Evolutionary conservation across 2,329 filamentous ascomycete species (phyloP), one percentile per base, ranked within the genome.

Genomic region (Colletotrichum magnum): DNA sequence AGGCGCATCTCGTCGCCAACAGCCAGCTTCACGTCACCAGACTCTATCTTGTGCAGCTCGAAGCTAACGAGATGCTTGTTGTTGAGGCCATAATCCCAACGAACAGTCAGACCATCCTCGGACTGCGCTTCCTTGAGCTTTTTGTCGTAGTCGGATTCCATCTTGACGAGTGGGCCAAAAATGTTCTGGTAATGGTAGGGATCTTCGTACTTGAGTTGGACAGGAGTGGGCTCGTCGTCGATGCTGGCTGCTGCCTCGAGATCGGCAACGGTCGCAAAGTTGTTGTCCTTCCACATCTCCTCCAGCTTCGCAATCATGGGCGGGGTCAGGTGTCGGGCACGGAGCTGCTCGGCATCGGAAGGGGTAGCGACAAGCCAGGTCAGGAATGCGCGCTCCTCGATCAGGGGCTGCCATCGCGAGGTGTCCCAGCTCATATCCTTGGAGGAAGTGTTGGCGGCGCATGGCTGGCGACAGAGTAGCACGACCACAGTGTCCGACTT

Each of bases 371-470:
- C 95, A 26, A 99, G 93, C 96, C 96, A 99, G 47, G 92, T 88
- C 45, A 99, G 83, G 79, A 99, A 99, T 16, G 94, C 96, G 58
- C 96, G 94, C 77, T 99, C 96, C 80, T 98, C 95, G 73, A 99
- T 98, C 68, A 99, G 86, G 13, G 96, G 96, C 79, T 98, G 95
- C 96, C 96, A 99, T 78, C 95, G 91, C 28, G 95, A 97, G 6
- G 95, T 97, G 79, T 99, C 96, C 96, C 96, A 99, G 80, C 96
- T 99, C 95, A 99, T 98, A 77, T 99, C 96, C 82, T 99, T 99
- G 73, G 94, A 95, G 41, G 96, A 98, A 1, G 95, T 93, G 83
- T 93, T 95, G 32, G 96, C 92, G 41, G 95, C 96, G 80, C 96
- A 99, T 54, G 96, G 96, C 81, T 98, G 96, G 70, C 96, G 94